Conservation (phyloP, 2,329 filamentous ascomycete genomes). For the Pseudohalonectria lignicola region DNA sequence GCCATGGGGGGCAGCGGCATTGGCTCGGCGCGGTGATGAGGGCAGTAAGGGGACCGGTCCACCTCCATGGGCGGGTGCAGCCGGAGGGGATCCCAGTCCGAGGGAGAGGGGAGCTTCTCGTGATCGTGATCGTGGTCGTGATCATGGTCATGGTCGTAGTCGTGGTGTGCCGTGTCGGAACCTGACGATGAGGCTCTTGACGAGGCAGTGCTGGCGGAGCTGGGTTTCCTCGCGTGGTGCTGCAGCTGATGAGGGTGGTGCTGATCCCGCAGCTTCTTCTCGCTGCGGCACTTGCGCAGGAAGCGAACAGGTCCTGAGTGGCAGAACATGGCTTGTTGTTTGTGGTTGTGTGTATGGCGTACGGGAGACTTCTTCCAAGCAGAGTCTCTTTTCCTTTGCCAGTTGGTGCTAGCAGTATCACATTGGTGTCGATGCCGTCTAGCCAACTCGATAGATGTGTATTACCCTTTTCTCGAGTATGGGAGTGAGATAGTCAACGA, state of each 20-base stretch:
- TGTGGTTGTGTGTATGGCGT: too few relatives aligned
- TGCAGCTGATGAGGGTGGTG: background rate
- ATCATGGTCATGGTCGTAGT: background rate
- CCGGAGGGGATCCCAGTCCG: slow-evolving; percentile 22
- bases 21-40: slow-evolving; percentile 1
- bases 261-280: slow-evolving; percentile 1
- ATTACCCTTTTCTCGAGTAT: too few relatives aligned
- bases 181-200: too few relatives aligned
- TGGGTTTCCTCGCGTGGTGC: slow-evolving; percentile 1
- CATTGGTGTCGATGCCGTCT: too few relatives aligned
- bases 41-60: slow-evolving; percentile 5
- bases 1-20: background rate
- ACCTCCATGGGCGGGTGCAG: slow-evolving; percentile 16
- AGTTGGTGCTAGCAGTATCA: too few relatives aligned
- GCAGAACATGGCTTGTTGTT: background rate
- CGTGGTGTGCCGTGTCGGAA: background rate
- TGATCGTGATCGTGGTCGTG: background rate
- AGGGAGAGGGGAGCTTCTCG: background rate
- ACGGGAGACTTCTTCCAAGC: too few relatives aligned
- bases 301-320: background rate
- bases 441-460: too few relatives aligned
- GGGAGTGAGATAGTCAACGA: too few relatives aligned
- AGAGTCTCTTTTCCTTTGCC: too few relatives aligned
- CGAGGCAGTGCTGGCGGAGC: background rate
- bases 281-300: slow-evolving; percentile 4